Percentiles rank a stretch among this genome's conserved stretches.
Conservation (phyloP, 208 protist genomes). For the Leishmania braziliensis region DNA sequence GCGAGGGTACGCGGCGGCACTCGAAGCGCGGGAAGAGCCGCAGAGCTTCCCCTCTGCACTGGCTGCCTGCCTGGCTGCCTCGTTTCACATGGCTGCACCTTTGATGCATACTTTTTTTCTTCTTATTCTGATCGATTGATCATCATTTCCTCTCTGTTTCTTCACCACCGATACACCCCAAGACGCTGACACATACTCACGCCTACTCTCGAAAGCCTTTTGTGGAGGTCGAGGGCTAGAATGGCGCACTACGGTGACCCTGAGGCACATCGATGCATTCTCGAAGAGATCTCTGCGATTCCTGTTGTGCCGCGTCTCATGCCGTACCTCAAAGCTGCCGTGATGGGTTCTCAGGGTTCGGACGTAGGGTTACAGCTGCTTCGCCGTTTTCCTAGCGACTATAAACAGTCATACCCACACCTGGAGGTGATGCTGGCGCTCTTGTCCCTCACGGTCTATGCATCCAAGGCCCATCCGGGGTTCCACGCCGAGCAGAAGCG, state of each 20-base stretch:
- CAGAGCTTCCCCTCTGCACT: not conserved
- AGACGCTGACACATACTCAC: not conserved
- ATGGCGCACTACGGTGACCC: constrained; percentile 48
- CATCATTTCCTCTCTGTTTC: not conserved
- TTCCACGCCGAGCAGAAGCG: constrained; percentile 27
- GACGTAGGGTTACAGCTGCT: constrained; percentile 20
- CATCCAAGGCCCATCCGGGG: constrained; percentile 15
- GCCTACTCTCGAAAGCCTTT: not conserved
- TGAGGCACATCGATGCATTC: constrained; percentile 38
- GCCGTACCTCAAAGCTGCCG: constrained; percentile 30
- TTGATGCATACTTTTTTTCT: not conserved
- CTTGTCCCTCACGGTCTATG: constrained; percentile 24
- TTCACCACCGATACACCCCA: not conserved
- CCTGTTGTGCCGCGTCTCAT: constrained; percentile 20
- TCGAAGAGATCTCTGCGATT: constrained; percentile 30
- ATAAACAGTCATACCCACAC: constrained; percentile 7
- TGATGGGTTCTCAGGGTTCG: constrained; percentile 32
- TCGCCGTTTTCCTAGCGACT: constrained; percentile 8
- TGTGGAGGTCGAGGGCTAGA: not conserved
- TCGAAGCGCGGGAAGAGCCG: not conserved
- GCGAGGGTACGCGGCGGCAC: not conserved
- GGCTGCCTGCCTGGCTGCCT: not conserved
- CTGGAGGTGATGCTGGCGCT: constrained; percentile 25
- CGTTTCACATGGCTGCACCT: not conserved
- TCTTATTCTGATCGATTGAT: not conserved